Evolutionary conservation across 768 basidiomycete species (phyloP), one percentile per base, ranked within the genome.

Genomic region (Antrodiella citrinella): DNA sequence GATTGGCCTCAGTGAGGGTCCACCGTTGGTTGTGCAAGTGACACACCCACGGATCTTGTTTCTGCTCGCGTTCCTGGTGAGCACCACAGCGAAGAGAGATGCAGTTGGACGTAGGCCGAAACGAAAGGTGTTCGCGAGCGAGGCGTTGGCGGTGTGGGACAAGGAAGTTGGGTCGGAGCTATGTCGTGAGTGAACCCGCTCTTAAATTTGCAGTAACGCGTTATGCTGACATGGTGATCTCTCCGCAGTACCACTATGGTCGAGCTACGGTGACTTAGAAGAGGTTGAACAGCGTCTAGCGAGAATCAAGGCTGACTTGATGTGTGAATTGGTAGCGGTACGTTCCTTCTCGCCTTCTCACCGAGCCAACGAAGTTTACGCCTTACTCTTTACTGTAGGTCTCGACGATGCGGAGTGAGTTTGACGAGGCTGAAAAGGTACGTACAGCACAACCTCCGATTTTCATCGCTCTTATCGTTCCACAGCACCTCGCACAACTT

Each of bases 61-160:
- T 54, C 62, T 77, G 11, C 70, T 89, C 3, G 81, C 78, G 0
- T 89, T 83, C 61, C 75, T 89, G 3, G 67, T 87, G 38, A 84
- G 80, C 55, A 74, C 76, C 3, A 68, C 77, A 1, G 76, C 83
- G 0, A 86, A 87, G 57, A 77, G 84, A 12, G 86, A 91, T 58
- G 75, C 82, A 0, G 77, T 84, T 0, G 89, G 86, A 38, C 72
- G 84, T 21, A 82, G 78, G 48, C 87, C 88, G 3, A 86, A 83
- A 67, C 74, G 82, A 51, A 81, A 77, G 44, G 67, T 85, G 0
- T 91, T 88, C 65, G 80, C 84, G 0, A 63, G 63, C 4, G 86
- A 85, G 53, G 88, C 85, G 0, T 45, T 85, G 4, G 63, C 75
- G 19, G 68, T 75, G 51, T 74, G 77, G 48, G 72, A 69, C 49